phyloP scores from a whole-genome alignment of 352 stramenopile genomes.

The Elongisporangium undulatum region DNA sequence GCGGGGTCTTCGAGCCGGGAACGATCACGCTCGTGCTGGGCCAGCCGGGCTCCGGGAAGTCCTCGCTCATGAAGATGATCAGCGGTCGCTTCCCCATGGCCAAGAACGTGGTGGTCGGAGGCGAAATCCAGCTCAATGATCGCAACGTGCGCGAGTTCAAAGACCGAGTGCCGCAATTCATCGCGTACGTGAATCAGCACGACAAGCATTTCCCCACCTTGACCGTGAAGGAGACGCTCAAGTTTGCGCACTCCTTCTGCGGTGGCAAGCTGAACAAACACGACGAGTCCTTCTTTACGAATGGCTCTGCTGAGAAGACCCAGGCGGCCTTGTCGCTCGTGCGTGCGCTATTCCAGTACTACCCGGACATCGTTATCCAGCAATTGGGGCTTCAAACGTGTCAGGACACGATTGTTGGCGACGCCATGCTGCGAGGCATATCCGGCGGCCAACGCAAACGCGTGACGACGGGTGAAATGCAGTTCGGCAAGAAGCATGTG shows the following conservation, averaged over 20 bases:
- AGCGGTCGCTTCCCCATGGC: slow-evolving; percentile 14
- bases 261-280: slow-evolving; percentile 40
- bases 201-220: slow-evolving; percentile 39
- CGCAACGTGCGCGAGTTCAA: slow-evolving; percentile 8
- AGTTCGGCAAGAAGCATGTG: slow-evolving; percentile 62
- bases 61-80: slow-evolving; percentile 22
- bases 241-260: slow-evolving; percentile 52
- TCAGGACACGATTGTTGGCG: slow-evolving; percentile 36
- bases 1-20: slow-evolving; percentile 19
- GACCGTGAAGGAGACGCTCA: slow-evolving; percentile 13
- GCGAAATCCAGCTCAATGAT: slow-evolving; percentile 22
- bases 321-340: slow-evolving; percentile 9
- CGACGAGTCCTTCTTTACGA: slow-evolving; percentile 32
- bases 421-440: slow-evolving; percentile 42
- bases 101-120: slow-evolving; percentile 15
- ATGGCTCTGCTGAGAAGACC: slow-evolving; percentile 18
- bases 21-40: slow-evolving; percentile 18
- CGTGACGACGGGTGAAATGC: slow-evolving; percentile 49
- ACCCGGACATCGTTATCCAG: slow-evolving; percentile 15
- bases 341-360: slow-evolving; percentile 15
- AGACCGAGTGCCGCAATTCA: slow-evolving; percentile 17
- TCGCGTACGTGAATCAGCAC: slow-evolving; percentile 26
- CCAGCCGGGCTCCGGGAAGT: slow-evolving; percentile 18
- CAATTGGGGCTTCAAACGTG: slow-evolving; percentile 27
- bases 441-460: slow-evolving; percentile 84